Evolutionary conservation across 495 filamentous ascomycete species (phyloP).

Genomic region (Xylona heveae): DNA sequence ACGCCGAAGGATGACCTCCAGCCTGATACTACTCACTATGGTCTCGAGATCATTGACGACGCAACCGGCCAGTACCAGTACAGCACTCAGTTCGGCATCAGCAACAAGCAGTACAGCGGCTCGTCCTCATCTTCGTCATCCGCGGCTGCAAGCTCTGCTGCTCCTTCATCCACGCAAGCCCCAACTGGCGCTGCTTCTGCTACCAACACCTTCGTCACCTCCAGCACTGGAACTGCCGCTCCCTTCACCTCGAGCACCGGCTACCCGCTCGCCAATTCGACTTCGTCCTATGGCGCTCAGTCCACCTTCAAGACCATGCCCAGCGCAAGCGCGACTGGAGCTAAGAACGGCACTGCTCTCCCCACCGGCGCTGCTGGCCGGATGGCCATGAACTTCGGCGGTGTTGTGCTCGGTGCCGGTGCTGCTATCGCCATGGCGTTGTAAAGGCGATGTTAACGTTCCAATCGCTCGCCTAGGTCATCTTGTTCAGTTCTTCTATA

Average conservation of each 20-base stretch:
- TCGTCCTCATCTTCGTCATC: neutral
- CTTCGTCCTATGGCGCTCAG: slow-evolving; percentile 11
- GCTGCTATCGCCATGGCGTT: slow-evolving; percentile 23
- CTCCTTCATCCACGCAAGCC: neutral
- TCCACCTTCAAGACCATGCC: slow-evolving; percentile 8
- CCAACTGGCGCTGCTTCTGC: neutral
- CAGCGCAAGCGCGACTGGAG: slow-evolving; percentile 7
- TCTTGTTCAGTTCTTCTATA: too few species aligned
- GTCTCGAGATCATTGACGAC: slow-evolving; percentile 42
- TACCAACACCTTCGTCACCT: slow-evolving; percentile 9
- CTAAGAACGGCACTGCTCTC: slow-evolving; percentile 10
- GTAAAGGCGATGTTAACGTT: too few species aligned
- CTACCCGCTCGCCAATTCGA: slow-evolving; percentile 5
- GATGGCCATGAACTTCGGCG: slow-evolving; percentile 23
- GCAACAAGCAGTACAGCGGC: slow-evolving; percentile 13
- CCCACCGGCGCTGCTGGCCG: slow-evolving; percentile 26
- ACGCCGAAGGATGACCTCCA: slow-evolving; percentile 26
- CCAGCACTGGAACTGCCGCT: slow-evolving; percentile 6
- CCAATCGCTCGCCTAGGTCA: too few species aligned
- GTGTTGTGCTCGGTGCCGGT: slow-evolving; percentile 21
- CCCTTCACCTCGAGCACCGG: slow-evolving; percentile 3
- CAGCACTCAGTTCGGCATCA: slow-evolving; percentile 47
- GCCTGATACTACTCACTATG: slow-evolving; percentile 30
- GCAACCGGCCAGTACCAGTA: slow-evolving; percentile 43
- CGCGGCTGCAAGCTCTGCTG: slow-evolving; percentile 3